phyloP scores from a whole-genome alignment of 805 yeast genomes.

The Candida mattraensis region DNA sequence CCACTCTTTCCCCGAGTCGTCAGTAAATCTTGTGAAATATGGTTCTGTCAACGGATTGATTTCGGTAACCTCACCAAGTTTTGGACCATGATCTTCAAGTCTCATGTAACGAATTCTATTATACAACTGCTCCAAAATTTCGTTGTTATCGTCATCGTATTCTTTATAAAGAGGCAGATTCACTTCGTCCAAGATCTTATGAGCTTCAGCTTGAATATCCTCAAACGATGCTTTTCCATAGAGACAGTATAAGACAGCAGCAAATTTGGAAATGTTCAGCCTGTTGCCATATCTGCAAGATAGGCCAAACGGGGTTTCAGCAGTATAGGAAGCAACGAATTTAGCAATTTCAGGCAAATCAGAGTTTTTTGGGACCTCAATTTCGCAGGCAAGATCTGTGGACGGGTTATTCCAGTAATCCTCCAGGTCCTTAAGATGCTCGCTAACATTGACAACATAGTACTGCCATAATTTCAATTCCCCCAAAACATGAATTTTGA shows the following conservation, averaged over 20 bases:
- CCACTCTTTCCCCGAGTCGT: slow-evolving; percentile 54
- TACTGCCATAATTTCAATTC: slow-evolving; percentile 81
- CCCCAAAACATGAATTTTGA: slow-evolving; percentile 66
- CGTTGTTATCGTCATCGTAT: slow-evolving; percentile 71
- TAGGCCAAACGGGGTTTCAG: slow-evolving; percentile 43
- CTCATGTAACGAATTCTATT: slow-evolving; percentile 78
- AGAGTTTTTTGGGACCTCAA: slow-evolving; percentile 45
- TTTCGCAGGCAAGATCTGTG: slow-evolving; percentile 14
- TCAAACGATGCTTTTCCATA: slow-evolving; percentile 35
- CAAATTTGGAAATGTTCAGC: slow-evolving; percentile 51
- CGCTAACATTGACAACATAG: slow-evolving; percentile 65
- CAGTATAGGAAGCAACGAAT: slow-evolving; percentile 45
- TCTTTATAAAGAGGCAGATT: slow-evolving; percentile 69
- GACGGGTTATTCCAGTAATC: slow-evolving; percentile 33
- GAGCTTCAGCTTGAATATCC: slow-evolving; percentile 41
- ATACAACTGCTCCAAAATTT: slow-evolving; percentile 65
- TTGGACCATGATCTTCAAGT: slow-evolving; percentile 80
- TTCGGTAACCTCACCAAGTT: slow-evolving; percentile 62
- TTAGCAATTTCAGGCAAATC: slow-evolving; percentile 50
- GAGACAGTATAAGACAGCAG: slow-evolving; percentile 46
- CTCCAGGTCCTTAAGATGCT: slow-evolving; percentile 40
- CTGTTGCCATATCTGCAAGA: slow-evolving; percentile 52
- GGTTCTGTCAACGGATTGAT: slow-evolving; percentile 74
- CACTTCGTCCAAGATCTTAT: slow-evolving; percentile 67
- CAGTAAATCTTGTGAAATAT: slow-evolving; percentile 75